Evolutionary conservation across 257 asterid species (phyloP), one percentile per base, ranked within the genome.

Genomic region (Perilla frutescens): DNA sequence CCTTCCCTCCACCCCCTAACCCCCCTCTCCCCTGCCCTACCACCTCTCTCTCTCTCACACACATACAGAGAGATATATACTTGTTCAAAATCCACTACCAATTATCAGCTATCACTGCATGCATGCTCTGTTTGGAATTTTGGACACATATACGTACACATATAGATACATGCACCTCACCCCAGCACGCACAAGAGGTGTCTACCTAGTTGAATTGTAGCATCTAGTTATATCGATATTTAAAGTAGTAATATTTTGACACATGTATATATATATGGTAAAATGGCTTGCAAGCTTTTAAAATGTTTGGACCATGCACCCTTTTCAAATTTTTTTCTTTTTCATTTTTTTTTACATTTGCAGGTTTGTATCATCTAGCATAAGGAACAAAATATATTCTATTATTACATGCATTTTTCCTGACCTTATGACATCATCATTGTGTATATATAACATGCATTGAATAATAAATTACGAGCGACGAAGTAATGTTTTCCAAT

Each of bases 31-130:
- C 71, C 31, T 63, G 6, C 70, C 47, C 50, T 31, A 14, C 67
- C 14, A 20, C 39, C 15, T 43, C 55, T 61, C 80, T 31, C 70
- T 7, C 32, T 11, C 61, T 26, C 61, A n/a, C 26, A 20, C 0
- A 20, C 0, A 20, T 0, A 20, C 0, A 20, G 37, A 34, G 3
- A 34, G 37, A 34, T 0, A 51, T 26, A 73, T 45, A 68, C 69
- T 77, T 68, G 39, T 45, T 29, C 39, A 40, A 74, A 66, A 76
- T 59, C 56, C 73, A 74, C 64, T 40, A 69, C 74, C 78, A 73
- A 74, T 76, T 82, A 77, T 85, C 79, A 77, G 69, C 84, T 83
- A 77, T 75, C 85, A 62, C 79, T 75, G 81, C 85, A 75, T 73
- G 85, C 82, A 62, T 73, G 58, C 79, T 81, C 76, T 80, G 81